A percentile compares a stretch with the other conserved stretches of the same genome.
These are phyloP conservation scores for Physocladia obscura DNA, from an alignment of 192 early-diverging fungal species.

Conservation along the genomic window DNA sequence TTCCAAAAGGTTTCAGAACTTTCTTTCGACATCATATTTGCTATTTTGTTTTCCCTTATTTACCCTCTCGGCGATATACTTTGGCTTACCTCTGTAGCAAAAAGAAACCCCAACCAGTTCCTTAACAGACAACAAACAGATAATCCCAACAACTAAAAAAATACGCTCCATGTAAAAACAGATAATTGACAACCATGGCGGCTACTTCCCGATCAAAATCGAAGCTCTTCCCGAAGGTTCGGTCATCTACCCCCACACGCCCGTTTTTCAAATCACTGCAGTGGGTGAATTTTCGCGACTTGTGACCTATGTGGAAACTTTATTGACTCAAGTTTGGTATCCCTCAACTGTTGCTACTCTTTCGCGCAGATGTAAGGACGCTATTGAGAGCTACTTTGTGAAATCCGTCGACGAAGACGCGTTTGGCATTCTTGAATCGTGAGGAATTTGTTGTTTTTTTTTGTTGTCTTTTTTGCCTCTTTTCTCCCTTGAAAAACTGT, in stretches of 20 bases:
- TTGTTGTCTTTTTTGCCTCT: neutral
- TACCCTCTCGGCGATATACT: no score
- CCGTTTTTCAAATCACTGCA: constrained; percentile 80
- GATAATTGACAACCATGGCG: constrained; percentile 76
- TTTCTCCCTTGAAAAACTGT: no score
- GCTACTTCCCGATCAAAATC: constrained; percentile 84
- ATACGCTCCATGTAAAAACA: constrained; percentile 26
- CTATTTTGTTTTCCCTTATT: neutral
- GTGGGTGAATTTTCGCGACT: constrained; percentile 68
- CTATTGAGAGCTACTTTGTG: constrained; percentile 62
- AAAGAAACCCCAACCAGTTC: no score
- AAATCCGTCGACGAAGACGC: constrained; percentile 64
- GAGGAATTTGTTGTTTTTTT: neutral
- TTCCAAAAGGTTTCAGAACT: constrained; percentile 58
- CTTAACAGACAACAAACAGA: no score
- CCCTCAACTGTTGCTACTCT: constrained; percentile 83
- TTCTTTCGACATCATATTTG: neutral
- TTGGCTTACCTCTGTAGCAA: no score
- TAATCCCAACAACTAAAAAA: neutral
- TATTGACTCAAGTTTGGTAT: constrained; percentile 85
- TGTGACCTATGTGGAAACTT: constrained; percentile 80
- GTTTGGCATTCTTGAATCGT: constrained; percentile 56
- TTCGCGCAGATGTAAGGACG: constrained; percentile 63
- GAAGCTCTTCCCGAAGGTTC: constrained; percentile 79
- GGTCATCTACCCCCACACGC: constrained; percentile 76